Percentiles rank a stretch among this genome's conserved stretches.
phyloP scores from a whole-genome alignment of 768 basidiomycete genomes.

The Fomitopsis serialis region DNA sequence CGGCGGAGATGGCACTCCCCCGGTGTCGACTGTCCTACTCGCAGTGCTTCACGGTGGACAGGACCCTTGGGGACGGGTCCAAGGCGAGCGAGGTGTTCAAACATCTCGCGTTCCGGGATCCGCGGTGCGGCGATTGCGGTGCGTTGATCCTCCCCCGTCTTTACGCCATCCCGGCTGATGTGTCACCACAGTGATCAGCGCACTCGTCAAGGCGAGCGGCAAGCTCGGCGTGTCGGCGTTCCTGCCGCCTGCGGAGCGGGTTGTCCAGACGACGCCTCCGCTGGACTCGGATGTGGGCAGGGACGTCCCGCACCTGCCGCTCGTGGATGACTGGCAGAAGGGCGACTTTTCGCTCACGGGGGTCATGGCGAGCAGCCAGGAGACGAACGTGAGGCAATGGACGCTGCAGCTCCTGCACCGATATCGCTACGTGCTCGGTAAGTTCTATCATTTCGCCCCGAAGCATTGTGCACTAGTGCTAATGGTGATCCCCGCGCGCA shows the following conservation, averaged over 20 bases:
- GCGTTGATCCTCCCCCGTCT: neutral
- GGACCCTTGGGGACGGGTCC: neutral
- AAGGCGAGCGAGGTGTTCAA: conserved; percentile 23
- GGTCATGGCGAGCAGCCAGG: conserved; percentile 13
- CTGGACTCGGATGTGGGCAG: neutral
- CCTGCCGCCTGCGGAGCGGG: conserved; percentile 19
- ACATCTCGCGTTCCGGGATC: conserved; percentile 26
- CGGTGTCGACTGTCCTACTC: neutral
- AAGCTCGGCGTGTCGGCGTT: conserved; percentile 29
- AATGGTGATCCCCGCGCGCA: neutral
- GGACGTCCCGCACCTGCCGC: conserved; percentile 16
- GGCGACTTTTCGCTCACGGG: conserved; percentile 17
- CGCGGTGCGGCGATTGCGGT: conserved; percentile 31
- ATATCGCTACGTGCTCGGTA: conserved; percentile 28
- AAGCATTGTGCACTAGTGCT: neutral
- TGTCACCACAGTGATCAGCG: conserved; percentile 20
- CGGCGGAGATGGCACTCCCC: neutral
- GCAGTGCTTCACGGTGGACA: neutral
- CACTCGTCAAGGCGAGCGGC: conserved; percentile 26
- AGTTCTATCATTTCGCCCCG: neutral
- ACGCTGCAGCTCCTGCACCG: conserved; percentile 27
- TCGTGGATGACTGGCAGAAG: conserved; percentile 18
- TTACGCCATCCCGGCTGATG: neutral
- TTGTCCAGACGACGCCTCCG: neutral
- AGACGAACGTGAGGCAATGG: conserved; percentile 21